Conservation (phyloP, 2,329 filamentous ascomycete species). For the Pestalotiopsis sp. region DNA sequence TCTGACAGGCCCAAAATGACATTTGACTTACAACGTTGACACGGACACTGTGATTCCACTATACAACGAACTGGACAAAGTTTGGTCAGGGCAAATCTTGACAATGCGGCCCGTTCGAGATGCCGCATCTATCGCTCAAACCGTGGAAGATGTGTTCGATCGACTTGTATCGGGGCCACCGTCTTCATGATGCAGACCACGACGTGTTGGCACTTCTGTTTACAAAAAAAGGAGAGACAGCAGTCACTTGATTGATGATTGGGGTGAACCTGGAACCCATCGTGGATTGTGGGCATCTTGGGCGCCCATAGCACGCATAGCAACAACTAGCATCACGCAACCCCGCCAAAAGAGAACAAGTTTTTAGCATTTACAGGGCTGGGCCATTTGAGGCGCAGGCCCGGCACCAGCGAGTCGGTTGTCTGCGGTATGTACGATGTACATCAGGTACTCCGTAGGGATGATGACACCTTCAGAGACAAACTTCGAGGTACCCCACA, state of each 20-base stretch:
- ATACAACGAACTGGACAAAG: neutral
- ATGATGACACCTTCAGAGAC: slow-evolving; percentile 7
- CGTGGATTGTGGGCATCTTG: neutral
- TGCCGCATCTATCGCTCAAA: neutral
- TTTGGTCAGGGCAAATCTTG: slow-evolving; percentile 2
- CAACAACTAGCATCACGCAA: slow-evolving; percentile 5
- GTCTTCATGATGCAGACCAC: neutral
- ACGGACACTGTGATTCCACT: neutral
- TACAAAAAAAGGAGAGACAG: neutral
- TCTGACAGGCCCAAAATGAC: slow-evolving; percentile 1
- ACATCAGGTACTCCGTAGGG: neutral
- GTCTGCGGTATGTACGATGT: neutral
- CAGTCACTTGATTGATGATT: neutral
- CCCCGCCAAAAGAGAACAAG: slow-evolving; percentile 3
- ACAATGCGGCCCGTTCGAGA: neutral
- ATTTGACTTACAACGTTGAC: neutral
- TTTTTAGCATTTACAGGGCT: neutral
- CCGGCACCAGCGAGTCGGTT: neutral
- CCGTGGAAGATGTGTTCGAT: neutral
- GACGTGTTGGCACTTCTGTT: neutral
- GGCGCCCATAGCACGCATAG: neutral
- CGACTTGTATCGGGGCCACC: neutral
- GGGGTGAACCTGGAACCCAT: neutral
- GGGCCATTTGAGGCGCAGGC: slow-evolving; percentile 9
- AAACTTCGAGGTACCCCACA: slow-evolving; percentile 6